Evolutionary conservation across 768 basidiomycete species (phyloP), one percentile per base, ranked within the genome.

Genomic region (Tricholoma matsutake): DNA sequence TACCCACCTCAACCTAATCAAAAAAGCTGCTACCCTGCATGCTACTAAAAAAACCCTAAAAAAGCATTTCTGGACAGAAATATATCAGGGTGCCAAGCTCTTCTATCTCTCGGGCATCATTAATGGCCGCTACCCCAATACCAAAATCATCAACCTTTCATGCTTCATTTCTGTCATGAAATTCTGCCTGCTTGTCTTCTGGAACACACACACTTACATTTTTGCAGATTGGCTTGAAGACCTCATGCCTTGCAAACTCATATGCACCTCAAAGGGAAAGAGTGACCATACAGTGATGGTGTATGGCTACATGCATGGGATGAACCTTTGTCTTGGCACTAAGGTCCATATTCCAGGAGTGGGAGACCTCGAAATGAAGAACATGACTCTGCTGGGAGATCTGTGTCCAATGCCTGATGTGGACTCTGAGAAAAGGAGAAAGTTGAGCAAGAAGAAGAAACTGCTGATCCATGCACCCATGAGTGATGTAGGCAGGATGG

Each of bases 11-110:
- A 97, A 98, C 75, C 88, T 99, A 65, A 91, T 99, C 66, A 97
- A 97, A 81, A 96, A 94, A 71, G 83, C 89, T 5, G 81, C 91
- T 0, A 88, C 88, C 3, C 86, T 98, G 41, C 90, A 88, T 60
- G 85, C 86, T 54, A 94, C 94, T 57, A 99, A 98, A 78, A 97
- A 97, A 69, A 77, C 88, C 0, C 85, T 99, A 39, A 99, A 99
- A 76, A 97, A 94, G 71, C 92, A 97, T 8, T 99, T 99, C 78
- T 99, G 97, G 97, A 94, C 96, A 0, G 97, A 99, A 75, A 98
- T 99, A 11, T 98, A 98, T 73, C 92, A 95, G 68, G 97, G 97
- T 54, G 96, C 97, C 32, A 99, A 99, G 73, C 86, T 99, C 8
- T 98, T 98, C 77, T 98, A 97, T 73, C 87, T 98, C 55, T 95